These are phyloP conservation scores for Ophiorrhiza pumila DNA, from an alignment of 257 asterid genomes.

Conservation along the genomic window DNA sequence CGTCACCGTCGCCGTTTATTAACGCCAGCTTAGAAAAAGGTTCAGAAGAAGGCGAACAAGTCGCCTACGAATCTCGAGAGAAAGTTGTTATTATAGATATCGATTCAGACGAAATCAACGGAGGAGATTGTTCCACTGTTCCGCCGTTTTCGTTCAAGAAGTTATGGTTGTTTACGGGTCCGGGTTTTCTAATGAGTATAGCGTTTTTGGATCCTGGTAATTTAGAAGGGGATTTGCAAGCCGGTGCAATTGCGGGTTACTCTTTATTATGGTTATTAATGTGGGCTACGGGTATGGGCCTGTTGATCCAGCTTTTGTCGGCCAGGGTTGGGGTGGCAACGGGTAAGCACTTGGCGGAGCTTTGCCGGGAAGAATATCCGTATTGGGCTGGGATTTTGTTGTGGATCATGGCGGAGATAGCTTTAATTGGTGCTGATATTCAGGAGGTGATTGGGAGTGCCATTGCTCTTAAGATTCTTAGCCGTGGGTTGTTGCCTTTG, in stretches of 20 bases:
- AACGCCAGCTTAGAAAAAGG: slow-evolving; percentile 12
- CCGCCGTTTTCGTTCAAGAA: slow-evolving; percentile 79
- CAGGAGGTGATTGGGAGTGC: slow-evolving; percentile 99
- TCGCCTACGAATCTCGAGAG: slow-evolving; percentile 54
- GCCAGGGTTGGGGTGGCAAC: slow-evolving; percentile 89
- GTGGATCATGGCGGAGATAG: slow-evolving; percentile 95
- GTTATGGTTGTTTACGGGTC: slow-evolving; percentile 89
- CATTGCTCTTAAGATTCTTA: slow-evolving; percentile 82
- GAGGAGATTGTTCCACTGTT: slow-evolving; percentile 29
- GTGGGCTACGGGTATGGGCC: slow-evolving; percentile 94
- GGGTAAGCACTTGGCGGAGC: slow-evolving; percentile 91
- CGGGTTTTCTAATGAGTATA: slow-evolving; percentile 90
- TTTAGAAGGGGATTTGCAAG: slow-evolving; percentile 91
- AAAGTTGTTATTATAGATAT: slow-evolving; percentile 52
- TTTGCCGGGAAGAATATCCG: slow-evolving; percentile 87
- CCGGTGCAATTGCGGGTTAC: slow-evolving; percentile 95
- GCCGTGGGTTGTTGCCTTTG: slow-evolving; percentile 67
- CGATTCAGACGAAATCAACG: slow-evolving; percentile 39
- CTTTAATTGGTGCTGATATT: slow-evolving; percentile 90
- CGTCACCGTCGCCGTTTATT: slow-evolving; percentile 27
- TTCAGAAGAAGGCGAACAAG: slow-evolving; percentile 40
- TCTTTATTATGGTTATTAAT: slow-evolving; percentile 77
- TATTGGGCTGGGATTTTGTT: slow-evolving; percentile 70
- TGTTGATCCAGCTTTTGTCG: slow-evolving; percentile 75
- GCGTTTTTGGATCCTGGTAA: slow-evolving; percentile 95